A percentile compares a stretch with the other conserved stretches of the same genome.
These are phyloP conservation scores for Hemisphaericaspora xylofermentans DNA, from an alignment of 1,139 yeast genomes.

Conservation along the genomic window DNA sequence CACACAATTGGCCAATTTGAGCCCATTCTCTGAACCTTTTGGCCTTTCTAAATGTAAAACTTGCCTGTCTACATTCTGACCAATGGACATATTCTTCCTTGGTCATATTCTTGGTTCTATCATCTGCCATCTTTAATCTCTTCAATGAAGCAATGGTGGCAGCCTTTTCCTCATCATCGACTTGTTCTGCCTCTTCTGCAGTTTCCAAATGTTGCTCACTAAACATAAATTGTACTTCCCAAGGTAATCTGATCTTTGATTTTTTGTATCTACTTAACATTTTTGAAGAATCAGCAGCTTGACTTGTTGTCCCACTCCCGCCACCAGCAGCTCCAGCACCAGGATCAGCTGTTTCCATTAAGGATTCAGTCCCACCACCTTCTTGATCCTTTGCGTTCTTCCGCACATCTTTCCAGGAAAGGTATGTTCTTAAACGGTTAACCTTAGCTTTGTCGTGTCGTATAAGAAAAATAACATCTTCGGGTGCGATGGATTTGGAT, in stretches of 20 bases:
- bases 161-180: conserved; percentile 85
- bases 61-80: conserved; percentile 98
- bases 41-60: conserved; percentile 90
- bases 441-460: conserved; percentile 95
- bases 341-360: conserved; percentile 43
- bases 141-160: conserved; percentile 87
- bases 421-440: conserved; percentile 80
- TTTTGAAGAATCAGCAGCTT: conserved; percentile 51
- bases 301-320: conserved; percentile 19
- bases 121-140: conserved; percentile 89
- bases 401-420: conserved; percentile 97
- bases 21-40: conserved; percentile 97
- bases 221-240: conserved; percentile 96
- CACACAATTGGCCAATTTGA: conserved; percentile 79
- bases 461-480: conserved; percentile 87
- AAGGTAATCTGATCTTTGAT: conserved; percentile 81
- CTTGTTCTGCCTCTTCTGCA: conserved; percentile 75
- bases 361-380: conserved; percentile 67
- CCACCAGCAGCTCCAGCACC: conserved; percentile 24
- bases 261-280: conserved; percentile 66
- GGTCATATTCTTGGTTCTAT: conserved; percentile 90
- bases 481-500: conserved; percentile 83
- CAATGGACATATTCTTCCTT: conserved; percentile 97
- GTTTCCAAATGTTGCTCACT: conserved; percentile 83
- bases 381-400: conserved; percentile 97